Evolutionary conservation across 106 monocot species (phyloP).

Genomic region (Acorus calamus): DNA sequence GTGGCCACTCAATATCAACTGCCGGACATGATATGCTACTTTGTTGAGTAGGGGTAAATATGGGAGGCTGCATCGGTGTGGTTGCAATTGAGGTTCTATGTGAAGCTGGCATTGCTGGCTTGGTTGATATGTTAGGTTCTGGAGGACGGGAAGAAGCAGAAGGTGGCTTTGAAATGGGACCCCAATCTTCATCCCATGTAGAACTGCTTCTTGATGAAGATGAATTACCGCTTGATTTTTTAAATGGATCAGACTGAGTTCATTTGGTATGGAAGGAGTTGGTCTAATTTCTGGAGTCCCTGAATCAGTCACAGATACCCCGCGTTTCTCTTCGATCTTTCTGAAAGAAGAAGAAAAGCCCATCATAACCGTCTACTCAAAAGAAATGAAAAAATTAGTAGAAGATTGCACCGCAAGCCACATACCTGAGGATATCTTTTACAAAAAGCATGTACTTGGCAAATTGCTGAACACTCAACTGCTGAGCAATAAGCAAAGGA

Average conservation of each 20-base stretch:
- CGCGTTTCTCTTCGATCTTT: constrained; percentile 93
- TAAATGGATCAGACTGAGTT: constrained; percentile 38
- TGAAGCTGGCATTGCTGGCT: constrained; percentile 10
- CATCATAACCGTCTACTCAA: background rate
- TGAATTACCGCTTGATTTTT: constrained; percentile 10
- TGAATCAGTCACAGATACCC: constrained; percentile 60
- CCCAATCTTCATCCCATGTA: constrained; percentile 99
- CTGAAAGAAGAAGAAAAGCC: constrained; percentile 28
- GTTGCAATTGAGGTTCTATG: constrained; percentile 5
- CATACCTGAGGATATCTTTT: constrained; percentile 87
- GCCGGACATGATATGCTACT: constrained; percentile 20
- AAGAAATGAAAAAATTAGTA: background rate
- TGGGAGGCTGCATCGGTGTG: constrained; percentile 21
- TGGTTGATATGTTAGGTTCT: constrained; percentile 13
- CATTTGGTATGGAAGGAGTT: constrained; percentile 42
- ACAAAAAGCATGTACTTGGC: constrained; percentile 94
- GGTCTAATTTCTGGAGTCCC: constrained; percentile 37
- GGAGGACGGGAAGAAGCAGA: constrained; percentile 19
- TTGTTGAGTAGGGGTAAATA: constrained; percentile 14
- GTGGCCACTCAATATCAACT: constrained; percentile 86
- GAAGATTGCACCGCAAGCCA: background rate
- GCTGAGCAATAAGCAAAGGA: constrained; percentile 76
- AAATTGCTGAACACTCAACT: constrained; percentile 87
- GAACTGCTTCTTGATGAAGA: constrained; percentile 30
- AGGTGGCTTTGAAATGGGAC: constrained; percentile 27